Evolutionary conservation across 306 rosid genomes (phyloP), one percentile per base, ranked within the genome.

Genomic region (Hippophae tibetana): DNA sequence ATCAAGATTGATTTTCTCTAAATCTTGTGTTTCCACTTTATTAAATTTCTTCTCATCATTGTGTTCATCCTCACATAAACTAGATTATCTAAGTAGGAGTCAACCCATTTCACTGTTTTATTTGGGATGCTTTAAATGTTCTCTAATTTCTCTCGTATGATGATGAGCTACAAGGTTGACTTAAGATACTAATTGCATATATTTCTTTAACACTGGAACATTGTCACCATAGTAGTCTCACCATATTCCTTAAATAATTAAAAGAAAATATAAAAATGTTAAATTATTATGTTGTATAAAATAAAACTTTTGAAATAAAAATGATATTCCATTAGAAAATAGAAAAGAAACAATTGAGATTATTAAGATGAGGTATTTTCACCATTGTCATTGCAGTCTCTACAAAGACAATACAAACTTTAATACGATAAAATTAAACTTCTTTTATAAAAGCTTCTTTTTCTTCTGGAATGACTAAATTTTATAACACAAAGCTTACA

Each of bases 91-190:
- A 56, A 58, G 10, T 42, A 58, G 26, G 47, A 6, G 61, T 5
- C 61, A 56, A 13, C 13, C 61, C 42, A 57, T 57, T 57, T 40
- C 47, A 38, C 31, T 57, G 26, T 26, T 57, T 57, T n/a, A 25
- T 57, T 13, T 41, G 47, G 12, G 61, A 10, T 38, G 31, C 47
- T 42, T 57, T 46, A 18, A 18, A 23, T 18, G 23, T 18, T 18
- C 1, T 18, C 23, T 18, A 18, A 18, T 18, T 18, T 18, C 23
- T 18, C 23, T 18, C 23, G 1, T 18, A 18, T 18, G 23, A 18
- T 18, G 23, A 18, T 18, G 23, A 18, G 23, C 23, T 18, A 18
- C 23, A 18, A 18, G 23, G 23, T 18, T 18, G 23, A 18, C 23
- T 18, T 18, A 18, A 18, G 23, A 18, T 18, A 18, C 23, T 18